A percentile compares a stretch with the other conserved stretches of the same genome.
Conservation (phyloP, 2,329 filamentous ascomycete species). For the Calonectria henricotiae region DNA sequence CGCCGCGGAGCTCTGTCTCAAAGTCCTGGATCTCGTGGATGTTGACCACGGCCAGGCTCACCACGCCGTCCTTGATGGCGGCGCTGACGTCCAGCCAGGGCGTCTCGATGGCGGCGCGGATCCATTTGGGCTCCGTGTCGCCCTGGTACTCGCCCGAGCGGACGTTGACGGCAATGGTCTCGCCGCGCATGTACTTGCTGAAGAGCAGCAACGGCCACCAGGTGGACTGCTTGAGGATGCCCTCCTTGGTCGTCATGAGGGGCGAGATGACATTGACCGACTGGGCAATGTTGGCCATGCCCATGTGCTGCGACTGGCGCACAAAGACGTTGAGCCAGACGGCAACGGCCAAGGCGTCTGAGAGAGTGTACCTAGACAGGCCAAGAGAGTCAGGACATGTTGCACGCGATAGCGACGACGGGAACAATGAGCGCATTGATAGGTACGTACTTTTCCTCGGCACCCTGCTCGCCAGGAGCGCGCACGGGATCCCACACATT, state of each 20-base stretch:
- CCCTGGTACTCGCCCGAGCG: slow-evolving; percentile 77
- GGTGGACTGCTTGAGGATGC: slow-evolving; percentile 79
- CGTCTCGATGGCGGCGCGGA: slow-evolving; percentile 76
- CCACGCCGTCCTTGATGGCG: slow-evolving; percentile 70
- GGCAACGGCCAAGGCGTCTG: slow-evolving; percentile 82
- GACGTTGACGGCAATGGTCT: slow-evolving; percentile 78
- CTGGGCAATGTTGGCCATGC: slow-evolving; percentile 87
- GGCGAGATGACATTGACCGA: slow-evolving; percentile 85
- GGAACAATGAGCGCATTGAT: background rate
- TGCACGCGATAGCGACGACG: background rate
- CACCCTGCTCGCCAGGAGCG: slow-evolving; percentile 80
- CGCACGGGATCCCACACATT: slow-evolving; percentile 85
- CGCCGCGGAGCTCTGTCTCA: slow-evolving; percentile 68
- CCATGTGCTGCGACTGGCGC: slow-evolving; percentile 79
- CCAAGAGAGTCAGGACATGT: background rate
- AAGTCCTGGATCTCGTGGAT: slow-evolving; percentile 75
- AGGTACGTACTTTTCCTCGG: slow-evolving; percentile 71
- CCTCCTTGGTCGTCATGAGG: slow-evolving; percentile 78
- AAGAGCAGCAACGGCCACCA: slow-evolving; percentile 81
- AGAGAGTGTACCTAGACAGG: slow-evolving; percentile 75
- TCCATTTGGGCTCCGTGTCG: slow-evolving; percentile 77
- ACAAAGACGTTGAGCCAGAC: slow-evolving; percentile 85
- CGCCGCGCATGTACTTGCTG: slow-evolving; percentile 77
- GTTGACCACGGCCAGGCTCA: slow-evolving; percentile 83
- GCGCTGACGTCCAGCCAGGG: slow-evolving; percentile 82